Conservation (phyloP, 2,329 filamentous ascomycete species). For the Sclerotinia nivalis region DNA sequence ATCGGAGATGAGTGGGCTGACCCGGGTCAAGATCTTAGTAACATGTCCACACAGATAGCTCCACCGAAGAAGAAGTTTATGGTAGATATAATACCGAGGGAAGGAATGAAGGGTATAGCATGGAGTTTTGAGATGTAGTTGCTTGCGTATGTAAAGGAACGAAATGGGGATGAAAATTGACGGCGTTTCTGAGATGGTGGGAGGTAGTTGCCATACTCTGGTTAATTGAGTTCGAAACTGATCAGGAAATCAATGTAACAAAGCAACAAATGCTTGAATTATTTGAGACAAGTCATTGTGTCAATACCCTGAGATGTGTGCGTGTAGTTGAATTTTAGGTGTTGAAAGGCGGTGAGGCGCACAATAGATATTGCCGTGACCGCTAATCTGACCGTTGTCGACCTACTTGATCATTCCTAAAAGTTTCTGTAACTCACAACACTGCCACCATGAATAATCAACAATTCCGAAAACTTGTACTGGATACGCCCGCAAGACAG, state of each 20-base stretch:
- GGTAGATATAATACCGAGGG: slow-evolving; percentile 10
- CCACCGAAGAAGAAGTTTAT: not conserved
- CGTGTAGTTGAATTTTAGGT: not conserved
- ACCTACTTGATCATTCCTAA: not conserved
- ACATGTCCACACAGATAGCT: slow-evolving; percentile 12
- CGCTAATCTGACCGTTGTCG: not conserved
- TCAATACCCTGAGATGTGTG: not conserved
- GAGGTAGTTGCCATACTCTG: not conserved
- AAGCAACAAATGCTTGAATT: not conserved
- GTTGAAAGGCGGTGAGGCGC: not conserved
- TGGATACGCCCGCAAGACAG: slow-evolving; percentile 51
- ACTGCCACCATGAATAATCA: slow-evolving; percentile 81
- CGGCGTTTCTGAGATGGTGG: not conserved
- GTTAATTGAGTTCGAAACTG: not conserved
- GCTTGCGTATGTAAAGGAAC: not conserved
- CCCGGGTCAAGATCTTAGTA: not conserved
- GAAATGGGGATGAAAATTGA: not conserved
- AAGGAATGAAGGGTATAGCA: not conserved
- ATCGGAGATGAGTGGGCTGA: slow-evolving; percentile 11
- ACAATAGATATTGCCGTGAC: not conserved
- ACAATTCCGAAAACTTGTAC: slow-evolving; percentile 82
- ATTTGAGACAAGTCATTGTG: not conserved
- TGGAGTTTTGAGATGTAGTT: slow-evolving; percentile 20
- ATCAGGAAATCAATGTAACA: not conserved
- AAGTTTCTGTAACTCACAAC: not conserved